Percentiles rank a stretch among this genome's conserved stretches.
Evolutionary conservation across 306 rosid genomes (phyloP).

Genomic region (Oemleria cerasiformis): DNA sequence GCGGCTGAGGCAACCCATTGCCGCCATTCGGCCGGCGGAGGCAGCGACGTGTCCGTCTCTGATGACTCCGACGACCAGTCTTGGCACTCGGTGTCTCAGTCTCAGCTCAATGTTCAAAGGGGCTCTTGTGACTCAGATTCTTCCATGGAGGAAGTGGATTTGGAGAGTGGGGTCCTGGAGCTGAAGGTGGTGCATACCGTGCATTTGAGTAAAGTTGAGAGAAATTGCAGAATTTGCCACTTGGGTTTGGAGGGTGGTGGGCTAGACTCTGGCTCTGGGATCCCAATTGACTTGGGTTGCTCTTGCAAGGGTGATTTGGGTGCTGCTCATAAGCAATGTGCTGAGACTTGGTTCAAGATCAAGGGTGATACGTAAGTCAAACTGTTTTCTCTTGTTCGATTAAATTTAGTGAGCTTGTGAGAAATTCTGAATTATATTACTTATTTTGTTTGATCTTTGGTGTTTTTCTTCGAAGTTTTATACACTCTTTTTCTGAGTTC

Average conservation of each 20-base stretch:
- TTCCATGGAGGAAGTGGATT: constrained; percentile 36
- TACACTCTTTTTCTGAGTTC: not conserved
- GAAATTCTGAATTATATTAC: not conserved
- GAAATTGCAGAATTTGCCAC: constrained; percentile 46
- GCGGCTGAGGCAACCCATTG: constrained; percentile 15
- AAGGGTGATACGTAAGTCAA: constrained; percentile 46
- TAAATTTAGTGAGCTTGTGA: not conserved
- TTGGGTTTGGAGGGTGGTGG: constrained; percentile 28
- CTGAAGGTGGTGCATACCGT: constrained; percentile 24
- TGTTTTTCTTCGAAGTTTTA: not conserved
- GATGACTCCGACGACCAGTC: constrained; percentile 35
- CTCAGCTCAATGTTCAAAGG: constrained; percentile 19
- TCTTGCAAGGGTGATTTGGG: constrained; percentile 46
- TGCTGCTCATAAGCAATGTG: constrained; percentile 47
- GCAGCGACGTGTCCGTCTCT: constrained; percentile 11
- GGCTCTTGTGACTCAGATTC: constrained; percentile 17
- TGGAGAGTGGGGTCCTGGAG: constrained; percentile 40
- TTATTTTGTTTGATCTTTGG: constrained; percentile 5
- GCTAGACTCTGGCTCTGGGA: constrained; percentile 15
- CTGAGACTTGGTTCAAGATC: constrained; percentile 52
- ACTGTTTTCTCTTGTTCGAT: not conserved
- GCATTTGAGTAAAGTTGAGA: constrained; percentile 28
- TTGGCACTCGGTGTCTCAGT: constrained; percentile 29
- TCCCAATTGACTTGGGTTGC: constrained; percentile 40
- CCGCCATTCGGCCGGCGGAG: constrained; percentile 7